Evolutionary conservation across 805 yeast genomes (phyloP).

Genomic region (Candida anglica): DNA sequence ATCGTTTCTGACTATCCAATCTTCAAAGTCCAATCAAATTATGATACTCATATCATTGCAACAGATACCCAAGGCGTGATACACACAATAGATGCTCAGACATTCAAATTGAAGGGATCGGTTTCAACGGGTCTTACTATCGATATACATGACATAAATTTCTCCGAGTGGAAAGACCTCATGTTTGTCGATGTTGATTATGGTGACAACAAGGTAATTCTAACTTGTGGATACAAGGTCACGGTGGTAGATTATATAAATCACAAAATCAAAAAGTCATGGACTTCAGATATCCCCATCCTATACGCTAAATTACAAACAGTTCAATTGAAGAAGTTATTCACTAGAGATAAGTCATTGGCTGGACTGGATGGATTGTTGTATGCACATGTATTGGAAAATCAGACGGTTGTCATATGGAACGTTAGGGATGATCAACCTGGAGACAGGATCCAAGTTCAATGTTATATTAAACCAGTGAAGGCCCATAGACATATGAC

Average conservation of each 20-base stretch:
- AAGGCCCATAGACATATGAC: slow-evolving; percentile 7
- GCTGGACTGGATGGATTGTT: slow-evolving; percentile 42
- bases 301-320: slow-evolving; percentile 16
- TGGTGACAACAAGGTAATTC: slow-evolving; percentile 24
- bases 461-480: slow-evolving; percentile 9
- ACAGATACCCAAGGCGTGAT: slow-evolving; percentile 12
- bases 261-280: not conserved
- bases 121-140: not conserved
- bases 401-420: slow-evolving; percentile 39
- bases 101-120: not conserved
- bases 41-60: slow-evolving; percentile 17
- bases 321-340: slow-evolving; percentile 3
- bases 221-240: slow-evolving; percentile 15
- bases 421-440: slow-evolving; percentile 31
- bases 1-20: slow-evolving; percentile 10
- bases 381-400: slow-evolving; percentile 33
- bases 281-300: slow-evolving; percentile 4
- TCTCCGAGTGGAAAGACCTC: slow-evolving; percentile 9
- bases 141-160: slow-evolving; percentile 1
- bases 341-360: slow-evolving; percentile 6
- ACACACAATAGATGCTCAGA: slow-evolving; percentile 14
- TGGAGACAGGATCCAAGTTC: slow-evolving; percentile 7
- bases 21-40: slow-evolving; percentile 22
- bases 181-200: slow-evolving; percentile 30
- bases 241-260: slow-evolving; percentile 17